A percentile compares a stretch with the other conserved stretches of the same genome.
Conservation (phyloP, 2,329 filamentous ascomycete species). For the Scorias spongiosa region DNA sequence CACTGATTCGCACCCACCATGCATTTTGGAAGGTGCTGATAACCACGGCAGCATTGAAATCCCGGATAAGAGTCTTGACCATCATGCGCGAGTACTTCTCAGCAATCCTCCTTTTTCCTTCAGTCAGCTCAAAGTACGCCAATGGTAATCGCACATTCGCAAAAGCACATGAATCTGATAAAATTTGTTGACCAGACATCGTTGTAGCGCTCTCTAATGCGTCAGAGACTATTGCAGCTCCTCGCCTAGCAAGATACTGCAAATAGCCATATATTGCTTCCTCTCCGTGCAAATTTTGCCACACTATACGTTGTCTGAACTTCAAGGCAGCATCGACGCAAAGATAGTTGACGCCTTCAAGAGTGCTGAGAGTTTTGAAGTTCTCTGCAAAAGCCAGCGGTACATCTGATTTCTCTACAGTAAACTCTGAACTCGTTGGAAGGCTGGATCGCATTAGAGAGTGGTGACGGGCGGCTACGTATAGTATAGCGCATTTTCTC, state of each 20-base stretch:
- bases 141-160: conserved; percentile 62
- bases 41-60: conserved; percentile 60
- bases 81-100: conserved; percentile 29
- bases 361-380: conserved; percentile 65
- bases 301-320: conserved; percentile 42
- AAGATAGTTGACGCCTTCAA: conserved; percentile 57
- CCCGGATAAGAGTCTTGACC: conserved; percentile 26
- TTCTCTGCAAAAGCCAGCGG: conserved; percentile 29
- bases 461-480: conserved; percentile 66
- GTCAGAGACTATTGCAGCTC: conserved; percentile 43
- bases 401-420: conserved; percentile 24
- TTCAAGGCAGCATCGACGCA: conserved; percentile 56
- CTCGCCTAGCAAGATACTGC: conserved; percentile 46
- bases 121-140: conserved; percentile 22
- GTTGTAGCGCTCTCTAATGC: conserved; percentile 48
- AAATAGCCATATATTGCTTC: conserved; percentile 50
- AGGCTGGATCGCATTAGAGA: conserved; percentile 55
- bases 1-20: conserved; percentile 61
- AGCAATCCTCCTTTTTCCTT: conserved; percentile 14
- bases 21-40: conserved; percentile 44
- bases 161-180: conserved; percentile 48
- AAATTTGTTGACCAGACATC: conserved; percentile 37
- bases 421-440: conserved; percentile 68
- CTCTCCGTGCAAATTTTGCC: conserved; percentile 47
- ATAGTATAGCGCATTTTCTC: conserved; percentile 64